Base-by-base conservation (phyloP, 2,329 filamentous ascomycete species). In the Blumeriella jaapii region DNA sequence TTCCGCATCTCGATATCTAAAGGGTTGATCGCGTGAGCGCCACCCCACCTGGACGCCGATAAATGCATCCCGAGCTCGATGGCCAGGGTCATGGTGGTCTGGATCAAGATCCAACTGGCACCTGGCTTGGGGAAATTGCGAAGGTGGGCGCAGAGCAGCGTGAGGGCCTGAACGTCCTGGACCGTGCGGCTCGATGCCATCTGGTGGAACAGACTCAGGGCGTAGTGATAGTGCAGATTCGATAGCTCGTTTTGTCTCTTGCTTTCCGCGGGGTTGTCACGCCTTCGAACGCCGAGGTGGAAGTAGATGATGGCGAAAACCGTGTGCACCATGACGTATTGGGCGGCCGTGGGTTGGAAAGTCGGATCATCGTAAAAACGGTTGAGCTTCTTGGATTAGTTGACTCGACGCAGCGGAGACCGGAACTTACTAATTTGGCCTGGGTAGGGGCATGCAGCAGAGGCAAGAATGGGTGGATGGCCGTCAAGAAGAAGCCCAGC, bases 71-170 rank as follows among this genome's bases (percentile, higher is more conserved):
- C 78, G 24, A 85, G 61, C 48, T 91, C 83, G 22, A 89, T 68
- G 7, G 82, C 82, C 18, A 81, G 63, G 4, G 74, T 66, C 27
- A 87, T 62, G 1, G 81, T 71, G 29, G 73, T 65, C 34, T 71
- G 73, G 19, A 70, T 70, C 40, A 87, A 65, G 46, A 80, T 69
- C 59, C 77, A 79, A 35, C 78, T 81, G 26, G 78, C 74, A 9
- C 81, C 82, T 1, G 84, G 82, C 49, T 87, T 85, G 18, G 82
- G 81, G 39, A 91, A 86, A 32, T 74, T 76, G 40, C 84, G 74
- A 3, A 83, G 70, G 54, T 89, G 81, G 3, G 72, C 60, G 39
- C 75, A 76, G 12, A 93, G 73, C 59, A 91, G 61, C 8, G 76
- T 66, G 49, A 91, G 56, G 3, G 81, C 83, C 55, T 91, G 82